Conservation (phyloP, 1,139 yeast genomes). For the Kazachstania sp. region DNA sequence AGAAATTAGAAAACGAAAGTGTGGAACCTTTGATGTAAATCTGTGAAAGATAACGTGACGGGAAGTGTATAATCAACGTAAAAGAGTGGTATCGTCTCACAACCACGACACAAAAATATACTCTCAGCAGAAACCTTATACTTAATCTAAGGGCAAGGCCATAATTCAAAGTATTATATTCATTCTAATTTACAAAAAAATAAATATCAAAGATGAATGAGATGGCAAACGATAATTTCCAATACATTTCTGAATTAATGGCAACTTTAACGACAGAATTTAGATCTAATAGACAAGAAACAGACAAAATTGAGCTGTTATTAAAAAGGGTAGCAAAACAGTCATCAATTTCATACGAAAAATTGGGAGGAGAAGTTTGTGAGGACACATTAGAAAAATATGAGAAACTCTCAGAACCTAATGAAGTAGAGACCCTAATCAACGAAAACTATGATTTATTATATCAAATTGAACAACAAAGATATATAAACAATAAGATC, state of each 20-base stretch:
- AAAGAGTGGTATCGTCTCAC: no score
- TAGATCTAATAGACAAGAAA: slow-evolving; percentile 20
- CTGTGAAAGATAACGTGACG: no score
- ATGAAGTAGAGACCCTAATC: slow-evolving; percentile 16
- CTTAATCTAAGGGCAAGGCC: no score
- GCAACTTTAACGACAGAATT: slow-evolving; percentile 19
- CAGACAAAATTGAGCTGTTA: slow-evolving; percentile 23
- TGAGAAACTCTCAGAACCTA: slow-evolving; percentile 8
- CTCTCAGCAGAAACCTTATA: no score
- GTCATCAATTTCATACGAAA: slow-evolving; percentile 23
- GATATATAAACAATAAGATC: slow-evolving; percentile 23
- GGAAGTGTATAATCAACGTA: no score
- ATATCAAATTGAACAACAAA: slow-evolving; percentile 27
- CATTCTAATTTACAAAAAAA: not conserved
- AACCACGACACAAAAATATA: no score
- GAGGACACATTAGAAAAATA: slow-evolving; percentile 11
- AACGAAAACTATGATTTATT: slow-evolving; percentile 23
- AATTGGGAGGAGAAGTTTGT: slow-evolving; percentile 13
- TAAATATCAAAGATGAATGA: slow-evolving; percentile 1
- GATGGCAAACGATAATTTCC: slow-evolving; percentile 18
- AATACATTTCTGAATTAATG: slow-evolving; percentile 18
- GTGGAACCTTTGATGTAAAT: no score
- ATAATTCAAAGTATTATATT: no score
- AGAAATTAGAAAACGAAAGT: no score
- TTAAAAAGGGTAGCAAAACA: slow-evolving; percentile 28